Percentiles rank a stretch among this genome's conserved stretches.
Conservation (phyloP, 1,284 basidiomycete genomes). For the Pseudozyma pruni region DNA sequence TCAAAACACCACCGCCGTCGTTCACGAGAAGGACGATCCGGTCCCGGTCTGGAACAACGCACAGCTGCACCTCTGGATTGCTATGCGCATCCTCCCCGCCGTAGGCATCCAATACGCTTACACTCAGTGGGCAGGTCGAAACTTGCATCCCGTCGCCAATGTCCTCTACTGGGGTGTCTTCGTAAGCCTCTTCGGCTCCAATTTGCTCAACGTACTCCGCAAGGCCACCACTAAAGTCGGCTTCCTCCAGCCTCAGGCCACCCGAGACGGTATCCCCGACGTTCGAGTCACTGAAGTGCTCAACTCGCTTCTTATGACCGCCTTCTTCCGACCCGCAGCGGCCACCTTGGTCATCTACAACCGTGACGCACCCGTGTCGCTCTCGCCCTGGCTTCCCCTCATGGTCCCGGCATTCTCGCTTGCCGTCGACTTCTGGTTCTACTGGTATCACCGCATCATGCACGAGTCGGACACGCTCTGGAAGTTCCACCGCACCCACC, state of each 20-base stretch:
- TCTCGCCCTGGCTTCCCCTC: constrained; percentile 49
- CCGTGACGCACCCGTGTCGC: constrained; percentile 24
- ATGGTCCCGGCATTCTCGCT: constrained; percentile 49
- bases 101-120: constrained; percentile 48
- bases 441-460: constrained; percentile 61
- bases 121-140: constrained; percentile 42
- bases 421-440: constrained; percentile 61
- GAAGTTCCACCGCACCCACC: constrained; percentile 52
- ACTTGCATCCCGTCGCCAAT: constrained; percentile 50
- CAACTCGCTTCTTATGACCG: constrained; percentile 35
- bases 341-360: constrained; percentile 54
- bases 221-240: constrained; percentile 40
- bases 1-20: constrained; percentile 18
- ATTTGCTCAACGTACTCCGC: constrained; percentile 31
- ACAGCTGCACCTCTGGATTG: constrained; percentile 48
- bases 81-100: constrained; percentile 43
- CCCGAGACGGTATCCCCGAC: constrained; percentile 55
- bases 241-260: constrained; percentile 49
- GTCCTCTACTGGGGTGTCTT: constrained; percentile 35
- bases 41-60: constrained; percentile 49
- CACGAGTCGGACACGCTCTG: constrained; percentile 58
- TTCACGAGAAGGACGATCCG: constrained; percentile 35
- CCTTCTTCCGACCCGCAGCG: constrained; percentile 48
- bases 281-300: constrained; percentile 32
- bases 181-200: constrained; percentile 39